These are phyloP conservation scores for Heritiera littoralis DNA, from an alignment of 345 rosid species.

Conservation along the genomic window DNA sequence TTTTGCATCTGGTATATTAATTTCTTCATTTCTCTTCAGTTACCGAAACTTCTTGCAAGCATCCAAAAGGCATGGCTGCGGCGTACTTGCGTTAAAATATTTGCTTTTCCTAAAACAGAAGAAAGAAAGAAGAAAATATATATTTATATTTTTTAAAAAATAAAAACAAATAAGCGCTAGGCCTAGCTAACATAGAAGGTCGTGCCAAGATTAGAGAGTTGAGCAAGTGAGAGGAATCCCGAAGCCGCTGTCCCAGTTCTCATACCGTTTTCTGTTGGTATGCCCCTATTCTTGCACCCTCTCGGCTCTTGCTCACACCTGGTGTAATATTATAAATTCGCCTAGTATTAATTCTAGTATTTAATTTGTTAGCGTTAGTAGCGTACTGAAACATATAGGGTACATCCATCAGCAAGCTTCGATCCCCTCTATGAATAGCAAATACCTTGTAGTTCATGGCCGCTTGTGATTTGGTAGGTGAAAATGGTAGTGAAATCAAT, in stretches of 20 bases:
- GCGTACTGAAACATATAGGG: not conserved
- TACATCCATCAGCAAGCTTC: not conserved
- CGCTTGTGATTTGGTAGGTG: conserved; percentile 43
- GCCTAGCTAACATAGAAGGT: conserved; percentile 31
- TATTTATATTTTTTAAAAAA: not conserved
- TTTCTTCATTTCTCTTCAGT: not conserved
- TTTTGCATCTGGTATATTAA: not conserved
- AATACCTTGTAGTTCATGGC: conserved; percentile 40
- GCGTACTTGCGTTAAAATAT: conserved; percentile 16
- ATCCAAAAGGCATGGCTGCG: conserved; percentile 15
- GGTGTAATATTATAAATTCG: not conserved
- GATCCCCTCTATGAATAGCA: not conserved
- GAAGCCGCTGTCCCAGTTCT: conserved; percentile 41
- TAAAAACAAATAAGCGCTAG: not conserved
- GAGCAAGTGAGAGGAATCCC: conserved; percentile 38
- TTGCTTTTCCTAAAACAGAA: not conserved
- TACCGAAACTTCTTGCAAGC: conserved; percentile 1
- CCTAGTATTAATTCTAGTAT: not conserved
- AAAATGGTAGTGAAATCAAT: conserved; percentile 20
- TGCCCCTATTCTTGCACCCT: conserved; percentile 10
- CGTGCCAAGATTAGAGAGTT: conserved; percentile 33
- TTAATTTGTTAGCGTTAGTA: not conserved
- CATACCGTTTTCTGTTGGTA: conserved; percentile 50
- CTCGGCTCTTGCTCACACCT: not conserved
- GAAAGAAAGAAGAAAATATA: not conserved